Conservation (phyloP, 345 rosid species). For the Arabis hirsuta region DNA sequence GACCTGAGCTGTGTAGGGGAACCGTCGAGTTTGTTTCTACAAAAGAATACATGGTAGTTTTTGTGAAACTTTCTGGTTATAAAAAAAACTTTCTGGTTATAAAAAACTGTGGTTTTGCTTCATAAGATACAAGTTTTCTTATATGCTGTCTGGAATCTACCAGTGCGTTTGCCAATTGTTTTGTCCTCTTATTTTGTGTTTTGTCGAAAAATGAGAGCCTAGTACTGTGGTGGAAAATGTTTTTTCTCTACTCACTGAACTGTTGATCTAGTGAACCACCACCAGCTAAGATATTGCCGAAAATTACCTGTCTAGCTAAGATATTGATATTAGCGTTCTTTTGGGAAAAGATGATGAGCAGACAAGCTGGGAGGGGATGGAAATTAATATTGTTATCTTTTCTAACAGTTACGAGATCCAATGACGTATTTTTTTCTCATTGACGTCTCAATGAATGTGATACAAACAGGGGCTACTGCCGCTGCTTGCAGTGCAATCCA, state of each 20-base stretch:
- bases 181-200: slow-evolving; percentile 32
- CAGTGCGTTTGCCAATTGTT: slow-evolving; percentile 21
- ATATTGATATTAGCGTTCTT: slow-evolving; percentile 1
- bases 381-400: slow-evolving; percentile 22
- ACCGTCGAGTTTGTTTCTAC: slow-evolving; percentile 90
- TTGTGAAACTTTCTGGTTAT: slow-evolving; percentile 22
- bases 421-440: slow-evolving; percentile 92
- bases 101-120: slow-evolving; percentile 16
- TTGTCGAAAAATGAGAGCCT: slow-evolving; percentile 6
- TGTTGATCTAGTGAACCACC: slow-evolving; percentile 20
- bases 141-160: slow-evolving; percentile 5
- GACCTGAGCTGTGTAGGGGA: slow-evolving; percentile 92
- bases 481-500: slow-evolving; percentile 90
- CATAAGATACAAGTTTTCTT: slow-evolving; percentile 3
- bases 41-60: slow-evolving; percentile 82
- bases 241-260: neutral
- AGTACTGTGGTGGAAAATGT: neutral
- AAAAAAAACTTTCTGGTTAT: no score
- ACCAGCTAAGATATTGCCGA: no score
- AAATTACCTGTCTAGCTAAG: slow-evolving; percentile 19
- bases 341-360: slow-evolving; percentile 17
- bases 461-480: slow-evolving; percentile 94
- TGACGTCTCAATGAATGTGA: slow-evolving; percentile 90
- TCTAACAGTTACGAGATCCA: slow-evolving; percentile 84
- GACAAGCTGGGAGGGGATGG: slow-evolving; percentile 10